Evolutionary conservation across 2,329 filamentous ascomycete genomes (phyloP).

Genomic region (Seiridium cupressi): DNA sequence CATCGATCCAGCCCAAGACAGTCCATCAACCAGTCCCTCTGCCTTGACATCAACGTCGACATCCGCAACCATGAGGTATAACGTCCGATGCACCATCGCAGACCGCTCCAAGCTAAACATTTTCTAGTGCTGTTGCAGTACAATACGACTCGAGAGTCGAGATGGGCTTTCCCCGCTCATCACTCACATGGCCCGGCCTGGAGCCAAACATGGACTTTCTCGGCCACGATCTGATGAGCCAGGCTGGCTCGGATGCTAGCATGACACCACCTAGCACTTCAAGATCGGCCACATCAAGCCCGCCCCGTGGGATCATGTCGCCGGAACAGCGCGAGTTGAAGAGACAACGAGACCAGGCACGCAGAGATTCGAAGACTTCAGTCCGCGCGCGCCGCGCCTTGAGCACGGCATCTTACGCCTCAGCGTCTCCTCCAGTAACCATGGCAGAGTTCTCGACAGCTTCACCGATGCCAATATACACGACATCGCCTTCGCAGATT

Average conservation of each 20-base stretch:
- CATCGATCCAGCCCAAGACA: conserved; percentile 30
- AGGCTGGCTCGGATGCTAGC: conserved; percentile 44
- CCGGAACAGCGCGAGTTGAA: conserved; percentile 62
- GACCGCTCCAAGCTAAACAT: conserved; percentile 2
- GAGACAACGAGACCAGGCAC: conserved; percentile 57
- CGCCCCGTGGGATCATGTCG: conserved; percentile 52
- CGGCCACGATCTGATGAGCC: conserved; percentile 44
- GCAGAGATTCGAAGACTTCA: conserved; percentile 56
- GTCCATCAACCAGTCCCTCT: conserved; percentile 18
- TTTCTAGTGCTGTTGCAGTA: conserved; percentile 47
- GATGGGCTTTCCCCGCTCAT: conserved; percentile 47
- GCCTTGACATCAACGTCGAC: conserved; percentile 15
- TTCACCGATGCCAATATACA: conserved; percentile 48
- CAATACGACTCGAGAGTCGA: conserved; percentile 49
- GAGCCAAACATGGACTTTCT: conserved; percentile 38
- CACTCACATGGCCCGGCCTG: conserved; percentile 49
- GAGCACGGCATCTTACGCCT: conserved; percentile 38
- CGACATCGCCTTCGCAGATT: conserved; percentile 48
- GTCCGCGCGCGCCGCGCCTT: conserved; percentile 49
- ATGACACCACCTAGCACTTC: conserved; percentile 48
- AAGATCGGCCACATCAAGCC: conserved; percentile 57
- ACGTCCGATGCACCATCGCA: conserved; percentile 6
- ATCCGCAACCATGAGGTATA: conserved; percentile 36
- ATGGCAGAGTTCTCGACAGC: conserved; percentile 40
- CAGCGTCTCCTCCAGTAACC: conserved; percentile 38